phyloP scores from a whole-genome alignment of 163 green algal genomes.

The Volvox carteri region DNA sequence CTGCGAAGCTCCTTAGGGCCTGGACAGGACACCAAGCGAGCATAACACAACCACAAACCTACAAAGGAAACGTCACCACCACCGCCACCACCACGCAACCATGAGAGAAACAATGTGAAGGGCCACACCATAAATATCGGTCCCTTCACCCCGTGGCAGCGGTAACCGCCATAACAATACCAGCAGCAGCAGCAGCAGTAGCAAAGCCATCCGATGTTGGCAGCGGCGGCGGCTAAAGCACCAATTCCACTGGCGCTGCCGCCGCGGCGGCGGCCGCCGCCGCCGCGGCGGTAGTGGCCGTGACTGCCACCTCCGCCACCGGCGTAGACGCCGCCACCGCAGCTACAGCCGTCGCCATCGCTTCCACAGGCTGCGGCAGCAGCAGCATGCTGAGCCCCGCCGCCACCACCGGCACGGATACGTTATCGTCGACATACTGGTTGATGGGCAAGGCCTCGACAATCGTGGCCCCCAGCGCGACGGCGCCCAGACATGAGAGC shows the following conservation, averaged over 20 bases:
- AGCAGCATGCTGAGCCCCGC: slow-evolving; percentile 74
- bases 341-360: neutral
- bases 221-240: no score
- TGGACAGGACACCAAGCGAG: no score
- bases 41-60: no score
- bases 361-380: slow-evolving; percentile 62
- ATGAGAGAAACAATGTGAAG: no score
- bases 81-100: no score
- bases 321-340: neutral
- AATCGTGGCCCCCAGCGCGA: slow-evolving; percentile 74
- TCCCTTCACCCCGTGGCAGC: no score
- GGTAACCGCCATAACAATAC: no score
- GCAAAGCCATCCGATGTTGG: no score
- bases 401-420: slow-evolving; percentile 87
- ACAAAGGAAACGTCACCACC: no score
- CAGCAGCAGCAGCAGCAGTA: no score
- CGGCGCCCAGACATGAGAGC: slow-evolving; percentile 65
- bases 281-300: neutral
- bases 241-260: slow-evolving; percentile 4
- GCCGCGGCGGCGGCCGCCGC: neutral
- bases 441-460: slow-evolving; percentile 92
- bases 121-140: no score
- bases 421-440: slow-evolving; percentile 90
- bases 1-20: no score
- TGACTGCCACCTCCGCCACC: neutral